Conservation (phyloP, 441 rosid genomes). For the Gossypium davidsonii region DNA sequence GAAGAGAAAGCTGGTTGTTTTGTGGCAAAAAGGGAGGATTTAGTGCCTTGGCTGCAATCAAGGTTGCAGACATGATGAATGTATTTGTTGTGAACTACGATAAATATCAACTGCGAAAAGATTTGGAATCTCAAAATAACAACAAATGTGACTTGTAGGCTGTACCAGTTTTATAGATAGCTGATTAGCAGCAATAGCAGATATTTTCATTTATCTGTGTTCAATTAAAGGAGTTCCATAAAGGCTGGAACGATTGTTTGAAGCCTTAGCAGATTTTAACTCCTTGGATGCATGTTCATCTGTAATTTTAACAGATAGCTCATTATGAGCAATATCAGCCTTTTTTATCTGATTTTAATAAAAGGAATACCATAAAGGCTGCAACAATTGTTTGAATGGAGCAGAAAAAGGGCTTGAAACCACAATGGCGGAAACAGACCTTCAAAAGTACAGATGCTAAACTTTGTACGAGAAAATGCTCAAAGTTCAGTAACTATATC, state of each 20-base stretch:
- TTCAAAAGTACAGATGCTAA: constrained; percentile 38
- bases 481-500: constrained; percentile 23
- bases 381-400: not conserved
- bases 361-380: not conserved
- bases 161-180: not conserved
- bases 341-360: not conserved
- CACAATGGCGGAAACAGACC: constrained; percentile 41
- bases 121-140: not conserved
- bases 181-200: not conserved
- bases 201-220: not conserved
- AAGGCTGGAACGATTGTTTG: too few relatives aligned
- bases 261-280: not conserved
- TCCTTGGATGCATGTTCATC: not conserved
- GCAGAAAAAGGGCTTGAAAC: constrained; percentile 12
- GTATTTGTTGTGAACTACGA: not conserved
- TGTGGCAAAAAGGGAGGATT: constrained; percentile 67
- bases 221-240: not conserved
- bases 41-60: constrained; percentile 68
- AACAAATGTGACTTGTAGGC: not conserved
- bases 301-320: constrained; percentile 3
- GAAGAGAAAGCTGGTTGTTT: constrained; percentile 61
- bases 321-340: not conserved
- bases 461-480: constrained; percentile 22
- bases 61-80: constrained; percentile 11
- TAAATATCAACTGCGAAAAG: not conserved